Evolutionary conservation across 2,329 filamentous ascomycete genomes (phyloP).

Genomic region (Akanthomyces lecanii): DNA sequence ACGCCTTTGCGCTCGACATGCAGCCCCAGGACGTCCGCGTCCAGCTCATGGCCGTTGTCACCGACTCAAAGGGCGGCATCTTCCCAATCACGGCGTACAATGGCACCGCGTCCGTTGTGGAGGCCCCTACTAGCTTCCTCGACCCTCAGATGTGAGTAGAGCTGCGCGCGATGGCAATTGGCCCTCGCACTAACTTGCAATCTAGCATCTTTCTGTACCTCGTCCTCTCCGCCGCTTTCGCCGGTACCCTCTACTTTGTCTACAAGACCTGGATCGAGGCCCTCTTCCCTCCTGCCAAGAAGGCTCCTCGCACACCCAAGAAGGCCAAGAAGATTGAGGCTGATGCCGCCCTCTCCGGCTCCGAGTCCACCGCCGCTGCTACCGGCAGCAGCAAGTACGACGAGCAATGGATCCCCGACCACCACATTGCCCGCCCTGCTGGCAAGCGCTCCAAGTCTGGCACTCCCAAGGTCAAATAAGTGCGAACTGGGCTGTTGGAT

Average conservation of each 20-base stretch:
- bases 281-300: constrained; percentile 88
- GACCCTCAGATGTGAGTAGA: constrained; percentile 85
- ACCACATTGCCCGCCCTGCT: constrained; percentile 83
- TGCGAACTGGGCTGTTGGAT: neutral
- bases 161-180: neutral
- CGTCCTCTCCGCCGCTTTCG: constrained; percentile 75
- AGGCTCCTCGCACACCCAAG: constrained; percentile 54
- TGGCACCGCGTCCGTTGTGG: constrained; percentile 79
- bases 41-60: constrained; percentile 70
- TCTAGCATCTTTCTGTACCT: constrained; percentile 93
- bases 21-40: constrained; percentile 84
- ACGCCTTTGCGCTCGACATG: constrained; percentile 84
- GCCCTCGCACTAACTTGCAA: neutral
- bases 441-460: constrained; percentile 58
- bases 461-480: constrained; percentile 35
- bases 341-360: constrained; percentile 59
- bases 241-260: constrained; percentile 85
- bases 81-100: constrained; percentile 79
- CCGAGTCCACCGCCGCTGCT: constrained; percentile 65
- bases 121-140: constrained; percentile 85
- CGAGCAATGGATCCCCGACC: constrained; percentile 87
- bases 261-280: constrained; percentile 98
- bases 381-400: constrained; percentile 73
- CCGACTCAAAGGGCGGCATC: constrained; percentile 60
- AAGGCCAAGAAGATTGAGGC: constrained; percentile 65